Evolutionary conservation across 768 basidiomycete genomes (phyloP).

Genomic region (Termitomyces sp.): DNA sequence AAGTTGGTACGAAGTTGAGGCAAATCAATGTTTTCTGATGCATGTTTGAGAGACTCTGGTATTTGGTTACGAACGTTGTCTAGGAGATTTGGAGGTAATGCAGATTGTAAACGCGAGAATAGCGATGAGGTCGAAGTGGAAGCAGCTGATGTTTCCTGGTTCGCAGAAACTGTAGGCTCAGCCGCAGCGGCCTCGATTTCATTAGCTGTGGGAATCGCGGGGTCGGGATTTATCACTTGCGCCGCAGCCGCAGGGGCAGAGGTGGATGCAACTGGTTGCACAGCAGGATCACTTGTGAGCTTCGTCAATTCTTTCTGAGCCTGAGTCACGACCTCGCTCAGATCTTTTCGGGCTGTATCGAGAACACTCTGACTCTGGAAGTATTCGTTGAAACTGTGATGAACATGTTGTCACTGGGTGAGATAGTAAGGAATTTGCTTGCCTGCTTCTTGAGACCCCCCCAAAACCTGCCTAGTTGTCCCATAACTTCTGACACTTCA

Average conservation of each 20-base stretch:
- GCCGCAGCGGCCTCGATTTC: slow-evolving; percentile 5
- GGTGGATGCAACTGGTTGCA: slow-evolving; percentile 9
- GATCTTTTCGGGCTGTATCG: slow-evolving; percentile 66
- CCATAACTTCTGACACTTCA: slow-evolving; percentile 85
- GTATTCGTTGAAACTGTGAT: background rate
- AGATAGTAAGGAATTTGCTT: slow-evolving; percentile 16
- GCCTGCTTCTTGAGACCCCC: slow-evolving; percentile 89
- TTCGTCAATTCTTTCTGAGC: slow-evolving; percentile 75
- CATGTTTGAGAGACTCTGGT: slow-evolving; percentile 59
- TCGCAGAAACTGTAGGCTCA: slow-evolving; percentile 9
- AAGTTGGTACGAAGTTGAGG: slow-evolving; percentile 60
- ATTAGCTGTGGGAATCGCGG: slow-evolving; percentile 14
- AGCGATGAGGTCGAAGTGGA: slow-evolving; percentile 30
- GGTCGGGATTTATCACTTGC: slow-evolving; percentile 18
- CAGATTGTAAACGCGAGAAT: slow-evolving; percentile 67
- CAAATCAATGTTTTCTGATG: slow-evolving; percentile 62
- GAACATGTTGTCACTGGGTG: background rate
- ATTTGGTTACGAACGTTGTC: slow-evolving; percentile 62
- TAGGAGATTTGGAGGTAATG: slow-evolving; percentile 70
- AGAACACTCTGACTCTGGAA: slow-evolving; percentile 50
- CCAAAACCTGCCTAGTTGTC: slow-evolving; percentile 86
- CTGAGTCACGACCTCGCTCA: slow-evolving; percentile 68
- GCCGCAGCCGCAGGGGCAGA: slow-evolving; percentile 7
- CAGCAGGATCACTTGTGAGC: slow-evolving; percentile 32
- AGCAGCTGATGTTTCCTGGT: slow-evolving; percentile 7